Evolutionary conservation across 441 rosid species (phyloP), one percentile per base, ranked within the genome.

Genomic region (Brassica hybrid): DNA sequence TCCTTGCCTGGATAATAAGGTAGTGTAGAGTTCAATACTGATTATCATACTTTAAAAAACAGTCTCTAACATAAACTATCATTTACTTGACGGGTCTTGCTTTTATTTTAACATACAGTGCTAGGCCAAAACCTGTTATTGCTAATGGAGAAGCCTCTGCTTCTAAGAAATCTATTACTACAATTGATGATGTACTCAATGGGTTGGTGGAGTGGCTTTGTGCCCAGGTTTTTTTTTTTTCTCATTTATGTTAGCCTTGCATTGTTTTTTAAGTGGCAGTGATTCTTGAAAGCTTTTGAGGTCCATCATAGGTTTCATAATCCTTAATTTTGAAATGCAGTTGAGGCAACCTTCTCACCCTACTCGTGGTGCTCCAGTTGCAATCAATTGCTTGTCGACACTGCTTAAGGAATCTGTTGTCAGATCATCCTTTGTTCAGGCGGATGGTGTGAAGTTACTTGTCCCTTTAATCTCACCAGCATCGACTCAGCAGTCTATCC

Each of bases 171-270:
- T 84, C 81, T 60, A 30, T 80, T 58, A 84, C 92, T 68, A 76
- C 90, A 70, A 87, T 88, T 76, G 91, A 90, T 84, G 98, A 91
- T 84, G 99, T 96, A 68, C 84, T 96, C 76, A 89, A 89, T 77
- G 97, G 91, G 79, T 85, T 96, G 83, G 98, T 96, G 72, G 94
- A 94, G 71, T 96, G 99, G 99, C 90, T 96, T 48, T 92, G 99
- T 86, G 81, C 87, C 52, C 98, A 96, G 98, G 99, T 96, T 64
- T 78, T 74, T 32, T 7, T 32, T 6, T 32, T 41, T 67, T 34
- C 69, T 14, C 61, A 65, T 60, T 14, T 62, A 7, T 48, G 74
- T 68, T 50, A 59, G 38, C 67, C 13, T 56, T 64, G 80, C 71
- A 41, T 76, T 64, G 65, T 45, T 76, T 32, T 32, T 69, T 16